Evolutionary conservation across 129 eudicot genomes (phyloP).

Genomic region (carrot (Daucus carota)): DNA sequence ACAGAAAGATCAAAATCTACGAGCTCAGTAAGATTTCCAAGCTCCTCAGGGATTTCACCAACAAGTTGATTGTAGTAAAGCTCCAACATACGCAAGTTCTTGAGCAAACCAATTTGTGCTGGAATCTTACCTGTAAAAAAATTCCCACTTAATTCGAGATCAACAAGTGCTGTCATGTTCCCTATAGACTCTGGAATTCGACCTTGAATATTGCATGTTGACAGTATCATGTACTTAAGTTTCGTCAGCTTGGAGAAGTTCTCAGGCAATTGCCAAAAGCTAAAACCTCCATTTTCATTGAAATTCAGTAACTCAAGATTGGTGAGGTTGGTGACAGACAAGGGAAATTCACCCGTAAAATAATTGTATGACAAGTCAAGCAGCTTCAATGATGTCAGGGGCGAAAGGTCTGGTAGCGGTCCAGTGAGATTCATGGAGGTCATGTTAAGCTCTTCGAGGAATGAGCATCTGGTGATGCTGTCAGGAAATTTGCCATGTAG

Average conservation of each 20-base stretch:
- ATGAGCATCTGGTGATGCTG: slow-evolving; percentile 51
- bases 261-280: slow-evolving; percentile 49
- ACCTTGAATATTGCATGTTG: slow-evolving; percentile 53
- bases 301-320: slow-evolving; percentile 46
- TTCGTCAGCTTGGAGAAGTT: slow-evolving; percentile 40
- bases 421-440: slow-evolving; percentile 25
- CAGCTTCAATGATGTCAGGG: slow-evolving; percentile 38
- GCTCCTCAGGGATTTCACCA: slow-evolving; percentile 63
- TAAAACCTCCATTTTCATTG: slow-evolving; percentile 54
- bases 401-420: slow-evolving; percentile 43
- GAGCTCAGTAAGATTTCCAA: slow-evolving; percentile 62
- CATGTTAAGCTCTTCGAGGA: slow-evolving; percentile 38
- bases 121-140: slow-evolving; percentile 51
- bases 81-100: slow-evolving; percentile 49
- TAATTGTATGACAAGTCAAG: slow-evolving; percentile 53
- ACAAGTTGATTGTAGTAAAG: slow-evolving; percentile 66
- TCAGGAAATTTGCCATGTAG: slow-evolving; percentile 46
- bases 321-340: slow-evolving; percentile 41
- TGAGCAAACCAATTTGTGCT: slow-evolving; percentile 42
- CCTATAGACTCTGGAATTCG: slow-evolving; percentile 53
- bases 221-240: slow-evolving; percentile 45
- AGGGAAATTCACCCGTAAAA: slow-evolving; percentile 41
- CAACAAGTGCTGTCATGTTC: slow-evolving; percentile 70
- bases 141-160: slow-evolving; percentile 77
- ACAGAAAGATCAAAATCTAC: slow-evolving; percentile 63